These are phyloP conservation scores for Salvia sclarea DNA, from an alignment of 305 asterid genomes.

Conservation along the genomic window DNA sequence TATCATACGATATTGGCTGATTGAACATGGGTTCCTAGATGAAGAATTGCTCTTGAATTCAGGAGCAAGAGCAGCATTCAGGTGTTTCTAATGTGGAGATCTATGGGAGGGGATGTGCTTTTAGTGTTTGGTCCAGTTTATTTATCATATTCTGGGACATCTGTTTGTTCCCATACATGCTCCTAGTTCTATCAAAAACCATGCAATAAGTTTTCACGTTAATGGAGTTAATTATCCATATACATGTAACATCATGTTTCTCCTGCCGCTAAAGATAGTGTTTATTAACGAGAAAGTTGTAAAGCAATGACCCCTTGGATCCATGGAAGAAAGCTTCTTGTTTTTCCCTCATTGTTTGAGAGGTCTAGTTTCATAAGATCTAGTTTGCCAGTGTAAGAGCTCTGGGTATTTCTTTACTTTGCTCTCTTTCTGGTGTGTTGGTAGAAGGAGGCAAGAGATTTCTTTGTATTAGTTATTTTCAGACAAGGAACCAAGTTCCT, in stretches of 20 bases:
- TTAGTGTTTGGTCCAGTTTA: slow-evolving; percentile 1
- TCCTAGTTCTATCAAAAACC: neutral
- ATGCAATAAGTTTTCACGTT: neutral
- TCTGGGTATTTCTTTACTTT: neutral
- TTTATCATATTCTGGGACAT: neutral
- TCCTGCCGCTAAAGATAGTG: neutral
- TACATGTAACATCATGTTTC: neutral
- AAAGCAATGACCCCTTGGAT: neutral
- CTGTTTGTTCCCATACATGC: neutral
- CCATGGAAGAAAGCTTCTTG: neutral
- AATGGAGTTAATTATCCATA: neutral
- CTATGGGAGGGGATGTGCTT: neutral
- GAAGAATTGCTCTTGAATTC: slow-evolving; percentile 15
- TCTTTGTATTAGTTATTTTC: neutral
- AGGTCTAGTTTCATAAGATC: neutral
- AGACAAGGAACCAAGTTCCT: neutral
- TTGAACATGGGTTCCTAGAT: neutral
- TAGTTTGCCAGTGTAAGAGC: neutral
- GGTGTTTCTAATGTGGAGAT: neutral
- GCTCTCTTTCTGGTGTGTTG: neutral
- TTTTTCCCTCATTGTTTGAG: neutral
- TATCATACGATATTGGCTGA: neutral
- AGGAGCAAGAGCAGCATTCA: neutral
- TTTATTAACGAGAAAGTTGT: too few species aligned
- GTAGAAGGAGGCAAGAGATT: neutral